These are phyloP conservation scores for Phlyctochytrium bullatum DNA, from an alignment of 192 early-diverging fungal species.

Conservation along the genomic window DNA sequence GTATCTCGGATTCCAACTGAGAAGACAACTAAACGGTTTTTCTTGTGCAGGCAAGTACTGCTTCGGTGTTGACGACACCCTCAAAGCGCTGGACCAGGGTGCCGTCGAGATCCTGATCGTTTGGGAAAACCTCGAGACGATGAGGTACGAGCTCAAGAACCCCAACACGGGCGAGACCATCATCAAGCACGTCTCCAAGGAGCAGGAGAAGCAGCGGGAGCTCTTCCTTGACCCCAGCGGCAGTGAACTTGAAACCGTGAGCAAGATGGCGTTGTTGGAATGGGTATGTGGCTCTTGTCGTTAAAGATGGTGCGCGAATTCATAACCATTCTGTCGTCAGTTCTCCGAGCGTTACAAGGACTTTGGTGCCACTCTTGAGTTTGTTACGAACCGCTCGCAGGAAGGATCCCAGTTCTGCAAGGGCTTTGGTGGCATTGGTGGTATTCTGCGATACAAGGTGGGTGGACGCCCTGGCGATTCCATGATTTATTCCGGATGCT, in stretches of 20 bases:
- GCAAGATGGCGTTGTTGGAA: conserved; percentile 83
- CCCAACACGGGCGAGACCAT: conserved; percentile 63
- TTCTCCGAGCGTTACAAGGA: conserved; percentile 97
- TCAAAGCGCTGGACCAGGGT: conserved; percentile 93
- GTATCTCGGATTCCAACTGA: not conserved
- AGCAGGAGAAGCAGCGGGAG: conserved; percentile 77
- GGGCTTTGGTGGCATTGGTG: conserved; percentile 99
- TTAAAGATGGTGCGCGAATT: not conserved
- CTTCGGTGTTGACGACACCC: conserved; percentile 93
- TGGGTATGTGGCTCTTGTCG: conserved; percentile 58
- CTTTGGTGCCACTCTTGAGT: conserved; percentile 90
- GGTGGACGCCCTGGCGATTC: not conserved
- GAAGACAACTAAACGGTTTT: no score
- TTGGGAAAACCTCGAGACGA: conserved; percentile 90
- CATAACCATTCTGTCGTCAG: conserved; percentile 16
- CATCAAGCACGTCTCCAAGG: conserved; percentile 73
- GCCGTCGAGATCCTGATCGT: conserved; percentile 99
- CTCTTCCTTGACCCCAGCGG: conserved; percentile 67
- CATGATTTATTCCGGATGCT: not conserved
- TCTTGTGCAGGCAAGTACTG: conserved; percentile 80
- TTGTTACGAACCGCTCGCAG: conserved; percentile 92
- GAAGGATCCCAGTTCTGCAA: conserved; percentile 98
- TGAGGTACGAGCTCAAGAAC: conserved; percentile 77
- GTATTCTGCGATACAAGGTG: conserved; percentile 93
- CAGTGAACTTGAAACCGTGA: conserved; percentile 78